Evolutionary conservation across 1,284 basidiomycete species (phyloP).

Genomic region (Fomitopsis schrenkii): DNA sequence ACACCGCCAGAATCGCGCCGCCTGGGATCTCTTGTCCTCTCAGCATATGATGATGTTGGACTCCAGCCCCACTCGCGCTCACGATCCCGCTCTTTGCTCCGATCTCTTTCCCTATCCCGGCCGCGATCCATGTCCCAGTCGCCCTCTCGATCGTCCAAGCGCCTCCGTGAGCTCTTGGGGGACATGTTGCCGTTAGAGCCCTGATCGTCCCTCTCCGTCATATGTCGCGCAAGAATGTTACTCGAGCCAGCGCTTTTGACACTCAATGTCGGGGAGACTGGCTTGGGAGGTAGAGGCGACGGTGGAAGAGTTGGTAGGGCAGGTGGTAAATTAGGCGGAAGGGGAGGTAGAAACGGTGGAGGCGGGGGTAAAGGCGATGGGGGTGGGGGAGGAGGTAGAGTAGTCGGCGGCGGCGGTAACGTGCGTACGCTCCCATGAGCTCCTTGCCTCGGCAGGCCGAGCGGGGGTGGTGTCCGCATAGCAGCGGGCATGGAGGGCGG

Average conservation of each 20-base stretch:
- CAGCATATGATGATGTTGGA: not conserved
- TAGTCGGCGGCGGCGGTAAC: not conserved
- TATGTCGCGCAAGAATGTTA: not conserved
- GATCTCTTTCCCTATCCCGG: not conserved
- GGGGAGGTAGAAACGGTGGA: not conserved
- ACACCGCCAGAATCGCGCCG: not conserved
- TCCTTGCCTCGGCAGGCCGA: not conserved
- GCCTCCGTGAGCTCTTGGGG: not conserved
- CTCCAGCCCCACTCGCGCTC: not conserved
- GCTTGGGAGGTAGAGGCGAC: not conserved
- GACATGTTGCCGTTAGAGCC: not conserved
- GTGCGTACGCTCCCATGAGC: not conserved
- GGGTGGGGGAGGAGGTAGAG: no score
- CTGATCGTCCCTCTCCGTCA: not conserved
- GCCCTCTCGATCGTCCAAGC: not conserved
- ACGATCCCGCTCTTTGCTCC: not conserved
- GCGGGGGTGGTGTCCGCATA: not conserved
- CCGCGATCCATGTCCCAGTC: slow-evolving; percentile 2
- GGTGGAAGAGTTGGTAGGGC: no score
- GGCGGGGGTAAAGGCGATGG: not conserved
- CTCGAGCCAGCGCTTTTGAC: not conserved
- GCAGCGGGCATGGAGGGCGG: not conserved
- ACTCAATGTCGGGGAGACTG: not conserved
- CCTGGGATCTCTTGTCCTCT: not conserved
- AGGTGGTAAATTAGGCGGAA: not conserved